These are phyloP conservation scores for Tothia fuscella DNA, from an alignment of 2,329 filamentous ascomycete species.

Conservation along the genomic window DNA sequence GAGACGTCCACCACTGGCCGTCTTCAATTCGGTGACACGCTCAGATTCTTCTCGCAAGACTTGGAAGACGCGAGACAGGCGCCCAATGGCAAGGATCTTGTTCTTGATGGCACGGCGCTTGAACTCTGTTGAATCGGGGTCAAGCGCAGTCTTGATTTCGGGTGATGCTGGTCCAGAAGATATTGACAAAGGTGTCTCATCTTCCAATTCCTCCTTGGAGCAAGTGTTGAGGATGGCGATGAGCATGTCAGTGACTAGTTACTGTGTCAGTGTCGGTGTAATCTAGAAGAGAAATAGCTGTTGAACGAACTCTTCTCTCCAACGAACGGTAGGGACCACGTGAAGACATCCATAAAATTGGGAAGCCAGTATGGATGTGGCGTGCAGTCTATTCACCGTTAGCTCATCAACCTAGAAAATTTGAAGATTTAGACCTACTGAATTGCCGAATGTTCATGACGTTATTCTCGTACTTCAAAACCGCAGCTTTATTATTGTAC, in stretches of 20 bases:
- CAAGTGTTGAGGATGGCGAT: conserved; percentile 97
- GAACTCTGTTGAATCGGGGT: conserved; percentile 81
- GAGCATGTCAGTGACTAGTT: conserved; percentile 79
- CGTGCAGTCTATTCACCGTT: too few species aligned
- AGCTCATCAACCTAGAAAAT: too few species aligned
- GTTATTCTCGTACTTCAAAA: conserved; percentile 99
- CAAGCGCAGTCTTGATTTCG: conserved; percentile 45
- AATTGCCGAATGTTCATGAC: conserved; percentile 99
- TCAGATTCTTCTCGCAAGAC: conserved; percentile 95
- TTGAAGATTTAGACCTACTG: too few species aligned
- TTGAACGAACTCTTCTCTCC: conserved; percentile 61
- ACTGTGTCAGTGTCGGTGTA: conserved; percentile 14
- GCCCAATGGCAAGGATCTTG: conserved; percentile 96
- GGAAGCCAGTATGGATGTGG: conserved; percentile 98
- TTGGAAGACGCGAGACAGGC: conserved; percentile 94
- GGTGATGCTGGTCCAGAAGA: conserved; percentile 64
- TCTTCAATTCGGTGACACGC: conserved; percentile 94
- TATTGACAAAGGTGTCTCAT: conserved; percentile 57
- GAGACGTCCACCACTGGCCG: conserved; percentile 79
- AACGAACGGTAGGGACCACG: conserved; percentile 98
- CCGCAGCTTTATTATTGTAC: conserved; percentile 99
- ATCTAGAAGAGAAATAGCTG: neutral
- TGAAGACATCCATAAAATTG: conserved; percentile 99
- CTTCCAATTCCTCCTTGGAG: conserved; percentile 93
- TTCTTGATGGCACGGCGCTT: conserved; percentile 98